A percentile compares a stretch with the other conserved stretches of the same genome.
These are phyloP conservation scores for Camellia sinensis DNA, from an alignment of 148 eudicot species.

Conservation along the genomic window DNA sequence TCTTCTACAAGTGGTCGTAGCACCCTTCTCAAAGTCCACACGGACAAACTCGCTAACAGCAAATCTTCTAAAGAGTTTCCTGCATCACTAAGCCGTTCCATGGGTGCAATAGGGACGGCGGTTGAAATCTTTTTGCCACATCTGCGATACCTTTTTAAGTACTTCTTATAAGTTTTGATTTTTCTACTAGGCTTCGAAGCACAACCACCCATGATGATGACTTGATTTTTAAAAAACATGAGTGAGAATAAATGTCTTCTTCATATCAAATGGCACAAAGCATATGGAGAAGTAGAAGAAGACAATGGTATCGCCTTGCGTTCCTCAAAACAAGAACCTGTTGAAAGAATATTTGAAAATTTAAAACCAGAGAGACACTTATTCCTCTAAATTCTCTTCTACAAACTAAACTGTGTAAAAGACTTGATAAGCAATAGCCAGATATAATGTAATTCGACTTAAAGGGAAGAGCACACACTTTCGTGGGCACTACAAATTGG, in stretches of 20 bases:
- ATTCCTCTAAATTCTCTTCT: background rate
- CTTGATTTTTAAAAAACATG: conserved; percentile 12
- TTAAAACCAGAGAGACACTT: background rate
- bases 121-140: conserved; percentile 42
- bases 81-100: conserved; percentile 39
- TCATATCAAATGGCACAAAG: background rate
- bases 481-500: background rate
- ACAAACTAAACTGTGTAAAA: background rate
- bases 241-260: conserved; percentile 12
- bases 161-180: conserved; percentile 30
- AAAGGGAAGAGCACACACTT: background rate
- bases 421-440: background rate
- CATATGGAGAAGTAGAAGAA: background rate
- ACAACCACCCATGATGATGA: conserved; percentile 59
- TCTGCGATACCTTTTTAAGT: conserved; percentile 37
- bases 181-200: conserved; percentile 37
- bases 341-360: background rate
- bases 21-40: conserved; percentile 38
- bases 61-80: conserved; percentile 25
- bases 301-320: background rate
- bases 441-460: background rate
- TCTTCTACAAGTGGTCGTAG: conserved; percentile 39
- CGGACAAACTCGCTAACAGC: conserved; percentile 45
- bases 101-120: conserved; percentile 37
- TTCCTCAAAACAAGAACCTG: background rate